Evolutionary conservation across 208 protist species (phyloP), one percentile per base, ranked within the genome.

Genomic region (Leishmania major): DNA sequence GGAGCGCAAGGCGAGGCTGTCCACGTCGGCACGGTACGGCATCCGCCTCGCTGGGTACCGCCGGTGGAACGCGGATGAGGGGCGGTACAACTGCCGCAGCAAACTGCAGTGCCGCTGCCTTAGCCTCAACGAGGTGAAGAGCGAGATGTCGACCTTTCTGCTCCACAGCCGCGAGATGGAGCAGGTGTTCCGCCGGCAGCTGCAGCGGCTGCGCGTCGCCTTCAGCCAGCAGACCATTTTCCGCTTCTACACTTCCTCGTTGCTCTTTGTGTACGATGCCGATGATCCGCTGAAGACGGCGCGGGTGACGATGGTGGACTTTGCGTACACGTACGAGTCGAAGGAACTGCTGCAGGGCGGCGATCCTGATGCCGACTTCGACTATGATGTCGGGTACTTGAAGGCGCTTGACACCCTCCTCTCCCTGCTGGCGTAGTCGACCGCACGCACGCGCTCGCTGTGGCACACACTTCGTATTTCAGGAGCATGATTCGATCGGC

Each of bases 251-350:
- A 97, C 94, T 28, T 97, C 94, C 28, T 97, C 94, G 51, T 79
- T 97, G 73, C 79, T 97, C 70, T 95, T 97, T 87, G 91, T 97
- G 43, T 97, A 96, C 84, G 94, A 97, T 82, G 91, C 89, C 22
- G 91, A 87, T 37, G 75, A 84, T 22, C 90, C 94, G 35, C 53
- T 92, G n/a, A 31, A 84, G 43, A 96, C 92, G n/a, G 81, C 84
- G 37, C 94, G 94, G 1, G 80, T 97, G 51, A 91, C 93, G 55
- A 97, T 97, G 94, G 92, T 97, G 1, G 94, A 97, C 86, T 97
- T 97, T 78, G 94, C 94, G 19, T 97, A 93, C 86, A 95, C 94
- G 4, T 97, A 97, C 81, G 92, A 96, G 71, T 84, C 87, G 25
- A 80, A 81, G 53, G 94, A 97, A 76, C 86, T 97, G 67, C 64